A percentile compares a stretch with the other conserved stretches of the same genome.
Conservation (phyloP, 2,329 filamentous ascomycete species). For the Neofusicoccum parvum region DNA sequence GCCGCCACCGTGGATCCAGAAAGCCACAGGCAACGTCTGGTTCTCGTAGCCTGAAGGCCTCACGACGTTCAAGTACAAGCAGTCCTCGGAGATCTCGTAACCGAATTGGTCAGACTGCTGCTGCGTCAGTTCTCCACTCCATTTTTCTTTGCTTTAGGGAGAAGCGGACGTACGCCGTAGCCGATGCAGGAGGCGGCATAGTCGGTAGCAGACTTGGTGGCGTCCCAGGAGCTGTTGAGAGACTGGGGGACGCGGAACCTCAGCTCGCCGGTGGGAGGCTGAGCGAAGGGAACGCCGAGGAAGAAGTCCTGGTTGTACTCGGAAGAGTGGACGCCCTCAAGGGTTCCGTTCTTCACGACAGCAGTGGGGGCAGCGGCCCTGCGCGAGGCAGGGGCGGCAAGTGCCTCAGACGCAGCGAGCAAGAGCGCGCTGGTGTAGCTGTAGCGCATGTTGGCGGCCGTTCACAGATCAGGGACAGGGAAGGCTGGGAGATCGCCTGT, state of each 20-base stretch:
- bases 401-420: constrained; percentile 9
- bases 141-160: no score
- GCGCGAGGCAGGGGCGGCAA: constrained; percentile 1
- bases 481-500: not conserved
- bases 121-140: not conserved
- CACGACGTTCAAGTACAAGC: constrained; percentile 64
- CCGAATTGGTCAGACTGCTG: constrained; percentile 23
- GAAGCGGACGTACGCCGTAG: constrained; percentile 32
- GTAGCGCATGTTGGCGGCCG: constrained; percentile 9
- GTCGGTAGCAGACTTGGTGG: constrained; percentile 40
- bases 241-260: constrained; percentile 56
- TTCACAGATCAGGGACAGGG: not conserved
- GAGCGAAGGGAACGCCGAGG: constrained; percentile 59
- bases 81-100: constrained; percentile 54
- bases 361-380: constrained; percentile 33
- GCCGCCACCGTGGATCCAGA: constrained; percentile 62
- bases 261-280: constrained; percentile 55
- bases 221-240: constrained; percentile 49
- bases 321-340: constrained; percentile 40
- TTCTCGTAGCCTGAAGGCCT: constrained; percentile 52
- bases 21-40: constrained; percentile 55
- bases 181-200: constrained; percentile 48
- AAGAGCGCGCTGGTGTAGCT: not conserved
- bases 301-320: constrained; percentile 51
- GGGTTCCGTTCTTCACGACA: constrained; percentile 47